Percentiles rank a stretch among this genome's conserved stretches.
Evolutionary conservation across 1,139 yeast genomes (phyloP).

Genomic region (Waltiozyma sp.): DNA sequence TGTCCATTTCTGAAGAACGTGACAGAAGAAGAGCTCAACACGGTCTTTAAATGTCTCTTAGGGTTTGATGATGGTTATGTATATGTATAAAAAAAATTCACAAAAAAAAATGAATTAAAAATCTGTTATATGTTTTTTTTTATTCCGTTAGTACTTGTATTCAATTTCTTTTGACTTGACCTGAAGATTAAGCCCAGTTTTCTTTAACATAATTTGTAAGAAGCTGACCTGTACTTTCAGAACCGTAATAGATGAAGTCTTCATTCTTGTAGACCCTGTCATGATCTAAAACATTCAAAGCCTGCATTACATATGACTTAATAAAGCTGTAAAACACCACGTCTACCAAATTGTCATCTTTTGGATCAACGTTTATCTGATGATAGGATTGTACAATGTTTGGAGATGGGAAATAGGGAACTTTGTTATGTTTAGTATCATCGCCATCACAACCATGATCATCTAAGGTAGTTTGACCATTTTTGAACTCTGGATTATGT

Average conservation of each 20-base stretch:
- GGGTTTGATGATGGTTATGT: conserved; percentile 32
- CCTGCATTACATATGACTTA: conserved; percentile 48
- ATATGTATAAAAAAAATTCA: conserved; percentile 89
- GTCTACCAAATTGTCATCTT: conserved; percentile 27
- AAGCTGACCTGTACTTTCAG: conserved; percentile 39
- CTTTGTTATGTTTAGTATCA: conserved; percentile 68
- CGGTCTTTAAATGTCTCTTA: conserved; percentile 11
- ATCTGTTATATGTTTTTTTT: not conserved
- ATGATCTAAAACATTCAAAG: conserved; percentile 29
- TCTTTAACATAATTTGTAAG: conserved; percentile 14
- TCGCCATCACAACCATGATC: conserved; percentile 83
- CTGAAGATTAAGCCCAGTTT: not conserved
- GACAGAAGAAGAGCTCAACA: conserved; percentile 91
- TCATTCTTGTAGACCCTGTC: conserved; percentile 13
- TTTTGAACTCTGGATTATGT: conserved; percentile 15
- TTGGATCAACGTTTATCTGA: conserved; percentile 20
- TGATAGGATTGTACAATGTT: conserved; percentile 54
- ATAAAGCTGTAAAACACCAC: conserved; percentile 73
- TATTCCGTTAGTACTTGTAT: no score
- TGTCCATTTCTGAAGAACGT: conserved; percentile 97
- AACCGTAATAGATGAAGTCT: conserved; percentile 35
- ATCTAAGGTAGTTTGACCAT: conserved; percentile 73
- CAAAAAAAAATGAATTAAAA: conserved; percentile 2
- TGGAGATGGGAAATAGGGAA: conserved; percentile 52
- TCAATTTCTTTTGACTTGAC: no score